Conservation (phyloP, 805 yeast species). For the Zygoascus ofunaensis region DNA sequence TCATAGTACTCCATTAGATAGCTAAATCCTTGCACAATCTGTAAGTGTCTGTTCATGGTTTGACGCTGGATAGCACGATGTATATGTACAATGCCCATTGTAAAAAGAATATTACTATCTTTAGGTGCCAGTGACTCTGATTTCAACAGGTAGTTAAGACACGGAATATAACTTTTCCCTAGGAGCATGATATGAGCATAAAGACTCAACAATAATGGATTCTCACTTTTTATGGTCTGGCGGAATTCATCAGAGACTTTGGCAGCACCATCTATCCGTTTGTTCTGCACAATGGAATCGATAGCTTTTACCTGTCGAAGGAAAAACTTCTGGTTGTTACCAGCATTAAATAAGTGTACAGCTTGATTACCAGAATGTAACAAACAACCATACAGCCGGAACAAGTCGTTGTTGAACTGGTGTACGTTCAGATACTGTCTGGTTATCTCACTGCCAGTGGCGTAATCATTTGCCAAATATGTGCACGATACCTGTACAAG, state of each 20-base stretch:
- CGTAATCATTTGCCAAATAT: slow-evolving; percentile 41
- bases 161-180: slow-evolving; percentile 73
- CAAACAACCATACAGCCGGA: slow-evolving; percentile 57
- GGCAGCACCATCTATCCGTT: slow-evolving; percentile 69
- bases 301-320: slow-evolving; percentile 83
- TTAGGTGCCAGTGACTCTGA: slow-evolving; percentile 56
- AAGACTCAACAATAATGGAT: slow-evolving; percentile 64
- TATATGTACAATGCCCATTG: slow-evolving; percentile 70
- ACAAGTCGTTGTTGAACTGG: slow-evolving; percentile 66
- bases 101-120: slow-evolving; percentile 71
- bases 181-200: slow-evolving; percentile 76
- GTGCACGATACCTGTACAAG: slow-evolving; percentile 61
- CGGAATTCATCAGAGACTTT: slow-evolving; percentile 35
- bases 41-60: slow-evolving; percentile 77
- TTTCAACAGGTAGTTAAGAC: slow-evolving; percentile 66
- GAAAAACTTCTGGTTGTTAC: slow-evolving; percentile 83
- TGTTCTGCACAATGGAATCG: slow-evolving; percentile 54
- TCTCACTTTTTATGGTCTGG: slow-evolving; percentile 20
- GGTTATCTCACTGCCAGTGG: slow-evolving; percentile 46
- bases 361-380: slow-evolving; percentile 54
- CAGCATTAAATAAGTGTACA: slow-evolving; percentile 55
- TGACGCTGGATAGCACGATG: slow-evolving; percentile 90
- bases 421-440: slow-evolving; percentile 56
- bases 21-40: slow-evolving; percentile 77
- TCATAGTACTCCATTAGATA: slow-evolving; percentile 64